Base-by-base conservation (phyloP, 2,329 filamentous ascomycete genomes). In the Ambrosiella beaveri region DNA sequence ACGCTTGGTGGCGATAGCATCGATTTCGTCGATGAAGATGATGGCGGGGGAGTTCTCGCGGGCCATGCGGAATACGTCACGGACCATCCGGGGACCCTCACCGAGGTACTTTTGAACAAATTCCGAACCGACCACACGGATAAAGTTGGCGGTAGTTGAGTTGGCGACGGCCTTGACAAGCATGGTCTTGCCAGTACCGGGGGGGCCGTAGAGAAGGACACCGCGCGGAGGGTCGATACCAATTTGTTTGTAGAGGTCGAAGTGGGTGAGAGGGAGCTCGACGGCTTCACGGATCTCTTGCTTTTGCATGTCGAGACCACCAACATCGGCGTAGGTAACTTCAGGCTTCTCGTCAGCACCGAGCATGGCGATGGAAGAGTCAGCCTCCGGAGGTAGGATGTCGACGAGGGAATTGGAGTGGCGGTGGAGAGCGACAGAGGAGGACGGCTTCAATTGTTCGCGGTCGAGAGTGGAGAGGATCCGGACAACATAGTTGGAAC, bases 1-100 rank as follows among this genome's bases (percentile, higher is more conserved):
- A 71, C 93, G 91, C 76, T 98, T 98, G 45, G 93, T 98, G 61
- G 93, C 93, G 66, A 98, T 97, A 62, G 93, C 93, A 68, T 98
- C 93, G 65, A 98, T 96, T 71, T 98, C 93, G 69, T 98, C 93
- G 69, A 98, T 98, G 78, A 98, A 98, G 73, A 98, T 98, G 71
- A 98, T 98, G 60, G 90, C 86, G 0, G 93, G 93, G 0, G 89
- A 91, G 75, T 98, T 98, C 75, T 98, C 93, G 62, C 93, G 85
- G 41, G 93, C 93, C 93, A 98, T 98, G 62, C 93, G 81, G 80
- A 98, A 98, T 45, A 98, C 93, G 70, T 98, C 93, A 67, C 93
- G 88, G 57, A 98, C 93, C 93, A 98, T 98, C 64, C 93, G 88
- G 57, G 93, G 93, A 56, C 93, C 93, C 71, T 98, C 93, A 70